Evolutionary conservation across 225 moss, liverwort and hornwort genomes (phyloP).

Genomic region (Polytrichum commune): DNA sequence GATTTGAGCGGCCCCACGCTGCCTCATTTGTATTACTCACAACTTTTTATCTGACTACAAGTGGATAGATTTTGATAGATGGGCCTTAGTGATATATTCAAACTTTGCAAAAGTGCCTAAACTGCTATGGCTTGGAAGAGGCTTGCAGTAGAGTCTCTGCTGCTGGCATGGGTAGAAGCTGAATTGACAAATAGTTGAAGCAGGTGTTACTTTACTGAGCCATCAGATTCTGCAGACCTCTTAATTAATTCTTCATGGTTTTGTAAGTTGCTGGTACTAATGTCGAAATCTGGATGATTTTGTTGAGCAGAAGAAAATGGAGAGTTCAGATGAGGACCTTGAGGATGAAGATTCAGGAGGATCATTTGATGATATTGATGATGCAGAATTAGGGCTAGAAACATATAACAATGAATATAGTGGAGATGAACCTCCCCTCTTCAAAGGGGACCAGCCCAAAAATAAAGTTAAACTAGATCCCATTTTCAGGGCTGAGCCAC

Average conservation of each 20-base stretch:
- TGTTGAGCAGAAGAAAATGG: constrained; percentile 46
- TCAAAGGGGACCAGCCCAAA: constrained; percentile 18
- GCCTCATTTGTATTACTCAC: too few relatives aligned
- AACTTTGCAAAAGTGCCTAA: too few relatives aligned
- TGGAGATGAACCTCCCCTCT: constrained; percentile 7
- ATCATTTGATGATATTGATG: constrained; percentile 38
- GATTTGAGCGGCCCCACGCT: too few relatives aligned
- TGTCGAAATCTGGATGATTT: neutral
- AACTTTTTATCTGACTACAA: too few relatives aligned
- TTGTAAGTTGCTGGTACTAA: neutral
- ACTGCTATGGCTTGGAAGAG: too few relatives aligned
- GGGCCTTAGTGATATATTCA: too few relatives aligned
- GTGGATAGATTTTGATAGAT: too few relatives aligned
- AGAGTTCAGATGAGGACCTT: constrained; percentile 10
- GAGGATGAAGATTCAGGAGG: constrained; percentile 13
- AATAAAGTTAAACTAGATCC: constrained; percentile 37
- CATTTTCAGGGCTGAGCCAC: constrained; percentile 73
- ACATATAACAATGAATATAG: constrained; percentile 18
- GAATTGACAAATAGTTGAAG: too few relatives aligned
- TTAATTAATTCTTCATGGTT: neutral
- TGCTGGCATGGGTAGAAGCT: too few relatives aligned
- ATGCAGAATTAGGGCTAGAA: constrained; percentile 26
- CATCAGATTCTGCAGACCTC: too few relatives aligned
- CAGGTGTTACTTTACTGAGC: neutral
- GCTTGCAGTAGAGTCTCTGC: too few relatives aligned